phyloP scores from a whole-genome alignment of 352 stramenopile genomes.

The Phytopythium mirpurense region DNA sequence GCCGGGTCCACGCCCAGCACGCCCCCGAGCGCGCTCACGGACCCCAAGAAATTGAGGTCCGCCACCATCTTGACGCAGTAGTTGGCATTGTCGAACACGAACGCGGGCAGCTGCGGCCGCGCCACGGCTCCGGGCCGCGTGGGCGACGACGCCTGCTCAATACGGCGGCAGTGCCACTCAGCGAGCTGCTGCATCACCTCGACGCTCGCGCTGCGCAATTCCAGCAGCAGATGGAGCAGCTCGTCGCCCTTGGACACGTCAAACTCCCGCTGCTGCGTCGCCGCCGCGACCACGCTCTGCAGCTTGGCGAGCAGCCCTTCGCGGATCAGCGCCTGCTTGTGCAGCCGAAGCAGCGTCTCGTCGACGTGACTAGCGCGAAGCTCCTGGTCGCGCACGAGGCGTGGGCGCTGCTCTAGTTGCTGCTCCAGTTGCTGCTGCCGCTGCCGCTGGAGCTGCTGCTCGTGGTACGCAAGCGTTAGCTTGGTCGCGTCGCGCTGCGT shows the following conservation, averaged over 20 bases:
- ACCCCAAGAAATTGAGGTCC: slow-evolving; percentile 74
- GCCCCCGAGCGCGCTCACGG: slow-evolving; percentile 33
- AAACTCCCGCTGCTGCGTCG: slow-evolving; percentile 25
- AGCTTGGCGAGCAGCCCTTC: slow-evolving; percentile 56
- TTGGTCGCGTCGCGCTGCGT: slow-evolving; percentile 35
- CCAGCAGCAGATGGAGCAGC: slow-evolving; percentile 58
- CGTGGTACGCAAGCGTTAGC: slow-evolving; percentile 55
- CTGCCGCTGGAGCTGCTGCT: slow-evolving; percentile 25
- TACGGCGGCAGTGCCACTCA: slow-evolving; percentile 37
- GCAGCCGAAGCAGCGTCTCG: slow-evolving; percentile 25
- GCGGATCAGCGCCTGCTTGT: slow-evolving; percentile 53
- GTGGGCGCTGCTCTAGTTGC: slow-evolving; percentile 14
- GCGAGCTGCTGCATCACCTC: slow-evolving; percentile 44
- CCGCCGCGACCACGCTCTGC: slow-evolving; percentile 25
- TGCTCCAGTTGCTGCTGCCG: slow-evolving; percentile 15
- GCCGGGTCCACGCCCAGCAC: slow-evolving; percentile 51
- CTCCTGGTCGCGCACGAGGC: background rate
- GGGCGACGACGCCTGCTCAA: slow-evolving; percentile 12
- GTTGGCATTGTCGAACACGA: slow-evolving; percentile 50
- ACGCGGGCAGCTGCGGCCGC: slow-evolving; percentile 18
- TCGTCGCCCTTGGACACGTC: slow-evolving; percentile 40
- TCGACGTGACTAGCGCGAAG: background rate
- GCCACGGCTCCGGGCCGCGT: background rate
- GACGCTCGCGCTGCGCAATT: slow-evolving; percentile 55
- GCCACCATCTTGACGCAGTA: slow-evolving; percentile 71